These are phyloP conservation scores for Daldinia sp. DNA, from an alignment of 2,329 filamentous ascomycete species.

Conservation along the genomic window DNA sequence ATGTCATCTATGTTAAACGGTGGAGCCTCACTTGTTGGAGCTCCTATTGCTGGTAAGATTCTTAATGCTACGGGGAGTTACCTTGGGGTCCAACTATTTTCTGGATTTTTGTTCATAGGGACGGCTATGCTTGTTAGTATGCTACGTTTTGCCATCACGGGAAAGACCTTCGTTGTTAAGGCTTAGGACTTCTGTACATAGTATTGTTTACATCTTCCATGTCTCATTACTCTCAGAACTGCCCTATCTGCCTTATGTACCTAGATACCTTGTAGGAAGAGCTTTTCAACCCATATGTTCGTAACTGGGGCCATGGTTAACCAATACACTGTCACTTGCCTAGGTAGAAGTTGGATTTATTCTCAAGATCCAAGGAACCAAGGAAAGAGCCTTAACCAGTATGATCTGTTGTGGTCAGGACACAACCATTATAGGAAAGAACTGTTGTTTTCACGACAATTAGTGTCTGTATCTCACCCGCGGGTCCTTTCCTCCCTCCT, in stretches of 20 bases:
- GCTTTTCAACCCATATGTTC: background rate
- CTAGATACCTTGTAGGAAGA: background rate
- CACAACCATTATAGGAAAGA: background rate
- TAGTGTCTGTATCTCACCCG: background rate
- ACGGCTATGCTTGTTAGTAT: conserved; percentile 38
- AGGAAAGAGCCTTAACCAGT: background rate
- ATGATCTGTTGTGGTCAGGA: background rate
- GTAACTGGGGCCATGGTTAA: background rate
- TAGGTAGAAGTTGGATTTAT: background rate
- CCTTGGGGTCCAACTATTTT: conserved; percentile 50
- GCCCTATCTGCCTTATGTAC: background rate
- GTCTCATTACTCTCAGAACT: background rate
- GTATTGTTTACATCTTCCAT: background rate
- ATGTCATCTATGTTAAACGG: conserved; percentile 56
- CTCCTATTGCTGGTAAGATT: conserved; percentile 57
- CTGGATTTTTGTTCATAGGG: conserved; percentile 47
- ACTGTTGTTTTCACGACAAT: background rate
- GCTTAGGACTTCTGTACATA: conserved; percentile 17
- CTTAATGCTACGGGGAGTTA: conserved; percentile 47
- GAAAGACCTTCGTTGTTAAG: conserved; percentile 32
- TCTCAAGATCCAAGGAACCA: too few species aligned
- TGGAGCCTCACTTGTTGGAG: conserved; percentile 53
- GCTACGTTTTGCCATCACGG: conserved; percentile 34
- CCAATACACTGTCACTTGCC: background rate
- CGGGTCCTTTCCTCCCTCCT: background rate